Percentiles rank a stretch among this genome's conserved stretches.
Evolutionary conservation across 1,284 basidiomycete species (phyloP).

Genomic region (Papiliotrema fonsecae): DNA sequence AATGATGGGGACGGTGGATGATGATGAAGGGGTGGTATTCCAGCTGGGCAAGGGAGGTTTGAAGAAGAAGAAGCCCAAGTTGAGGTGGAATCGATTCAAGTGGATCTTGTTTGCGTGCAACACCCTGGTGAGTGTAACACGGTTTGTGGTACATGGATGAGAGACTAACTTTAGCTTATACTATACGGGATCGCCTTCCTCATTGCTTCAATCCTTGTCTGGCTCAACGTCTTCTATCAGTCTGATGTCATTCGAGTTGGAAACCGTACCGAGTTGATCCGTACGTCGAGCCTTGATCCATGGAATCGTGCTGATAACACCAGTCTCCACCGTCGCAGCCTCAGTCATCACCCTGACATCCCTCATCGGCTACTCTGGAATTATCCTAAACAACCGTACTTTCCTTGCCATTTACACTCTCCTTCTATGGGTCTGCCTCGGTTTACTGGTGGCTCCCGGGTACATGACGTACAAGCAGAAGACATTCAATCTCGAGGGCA

Average conservation of each 20-base stretch:
- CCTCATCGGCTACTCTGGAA: slow-evolving; percentile 62
- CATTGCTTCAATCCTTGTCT: slow-evolving; percentile 58
- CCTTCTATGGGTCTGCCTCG: slow-evolving; percentile 64
- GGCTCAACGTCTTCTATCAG: slow-evolving; percentile 61
- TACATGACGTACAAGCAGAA: slow-evolving; percentile 64
- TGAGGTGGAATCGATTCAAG: slow-evolving; percentile 67
- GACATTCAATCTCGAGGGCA: slow-evolving; percentile 67
- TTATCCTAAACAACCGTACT: slow-evolving; percentile 66
- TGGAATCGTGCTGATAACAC: no score
- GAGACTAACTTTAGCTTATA: slow-evolving; percentile 48
- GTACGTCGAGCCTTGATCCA: slow-evolving; percentile 34
- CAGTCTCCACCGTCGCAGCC: slow-evolving; percentile 58
- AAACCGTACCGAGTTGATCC: slow-evolving; percentile 58
- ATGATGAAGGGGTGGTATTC: slow-evolving; percentile 56
- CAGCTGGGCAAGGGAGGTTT: slow-evolving; percentile 44
- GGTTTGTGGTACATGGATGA: neutral
- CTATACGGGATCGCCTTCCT: slow-evolving; percentile 56
- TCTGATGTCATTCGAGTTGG: slow-evolving; percentile 60
- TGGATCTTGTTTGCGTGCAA: slow-evolving; percentile 61
- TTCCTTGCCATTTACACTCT: slow-evolving; percentile 67
- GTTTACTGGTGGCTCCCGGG: slow-evolving; percentile 60
- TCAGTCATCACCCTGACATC: slow-evolving; percentile 60
- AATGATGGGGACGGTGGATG: slow-evolving; percentile 56
- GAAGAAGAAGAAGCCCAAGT: slow-evolving; percentile 50
- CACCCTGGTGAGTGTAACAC: slow-evolving; percentile 50